Percentiles rank a stretch among this genome's conserved stretches.
phyloP scores from a whole-genome alignment of 495 filamentous ascomycete genomes.

The Parmelia sp. region DNA sequence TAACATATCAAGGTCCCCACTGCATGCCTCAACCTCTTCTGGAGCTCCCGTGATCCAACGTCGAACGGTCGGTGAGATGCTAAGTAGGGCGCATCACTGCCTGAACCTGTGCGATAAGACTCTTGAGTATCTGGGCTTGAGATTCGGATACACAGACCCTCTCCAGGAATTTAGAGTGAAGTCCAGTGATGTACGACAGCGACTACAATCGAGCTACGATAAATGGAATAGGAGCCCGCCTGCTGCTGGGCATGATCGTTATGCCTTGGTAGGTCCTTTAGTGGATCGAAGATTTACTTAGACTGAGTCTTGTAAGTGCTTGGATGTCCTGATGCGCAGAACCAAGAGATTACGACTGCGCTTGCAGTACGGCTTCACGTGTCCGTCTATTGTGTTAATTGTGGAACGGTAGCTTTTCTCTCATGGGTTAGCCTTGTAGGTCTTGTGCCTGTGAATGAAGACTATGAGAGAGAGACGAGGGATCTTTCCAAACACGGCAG shows the following conservation, averaged over 20 bases:
- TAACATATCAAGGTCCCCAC: neutral
- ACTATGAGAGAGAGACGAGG: neutral
- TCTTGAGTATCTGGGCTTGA: conserved; percentile 13
- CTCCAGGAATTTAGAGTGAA: conserved; percentile 12
- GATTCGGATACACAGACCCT: conserved; percentile 8
- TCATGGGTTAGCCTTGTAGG: neutral
- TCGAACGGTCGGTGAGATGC: conserved; percentile 5
- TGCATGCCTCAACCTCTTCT: neutral
- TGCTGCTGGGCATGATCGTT: neutral
- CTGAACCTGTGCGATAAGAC: conserved; percentile 9
- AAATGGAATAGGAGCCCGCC: conserved; percentile 3
- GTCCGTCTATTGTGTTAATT: neutral
- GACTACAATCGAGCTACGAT: conserved; percentile 6
- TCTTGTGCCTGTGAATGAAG: neutral
- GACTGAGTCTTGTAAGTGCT: neutral
- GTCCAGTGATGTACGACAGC: conserved; percentile 8
- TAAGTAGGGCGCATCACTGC: conserved; percentile 11
- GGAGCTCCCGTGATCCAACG: neutral
- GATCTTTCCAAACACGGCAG: too few species aligned
- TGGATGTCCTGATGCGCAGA: neutral
- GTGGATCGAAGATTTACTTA: neutral
- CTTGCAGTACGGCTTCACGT: neutral
- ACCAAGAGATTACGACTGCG: neutral
- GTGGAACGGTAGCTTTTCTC: neutral
- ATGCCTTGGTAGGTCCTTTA: neutral